Percentiles rank a stretch among this genome's conserved stretches.
These are phyloP conservation scores for Petunia axillaris DNA, from an alignment of 257 asterid species.

Conservation along the genomic window DNA sequence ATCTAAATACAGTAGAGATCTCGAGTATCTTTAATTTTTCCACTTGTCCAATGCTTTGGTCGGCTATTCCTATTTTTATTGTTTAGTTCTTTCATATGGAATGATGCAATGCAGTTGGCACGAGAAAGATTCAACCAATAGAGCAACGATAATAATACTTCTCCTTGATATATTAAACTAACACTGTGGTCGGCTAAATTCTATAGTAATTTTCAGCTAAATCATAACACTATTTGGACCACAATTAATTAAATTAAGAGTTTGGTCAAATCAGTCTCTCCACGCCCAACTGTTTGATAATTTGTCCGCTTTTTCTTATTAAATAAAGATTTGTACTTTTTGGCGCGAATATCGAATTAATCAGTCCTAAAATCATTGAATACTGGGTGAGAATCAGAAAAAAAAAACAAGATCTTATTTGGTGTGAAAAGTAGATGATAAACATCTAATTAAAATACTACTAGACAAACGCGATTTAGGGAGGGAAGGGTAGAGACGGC, in stretches of 20 bases:
- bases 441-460: too few relatives aligned
- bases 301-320: background rate
- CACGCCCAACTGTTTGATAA: background rate
- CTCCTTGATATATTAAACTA: background rate
- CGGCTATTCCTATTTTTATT: background rate
- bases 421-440: too few relatives aligned
- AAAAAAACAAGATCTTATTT: too few relatives aligned
- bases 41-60: conserved; percentile 22
- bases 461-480: too few relatives aligned
- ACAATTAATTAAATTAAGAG: background rate
- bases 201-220: background rate
- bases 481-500: too few relatives aligned
- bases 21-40: conserved; percentile 5
- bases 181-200: conserved; percentile 26
- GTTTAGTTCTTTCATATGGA: background rate
- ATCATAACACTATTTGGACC: conserved; percentile 3
- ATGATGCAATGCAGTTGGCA: conserved; percentile 15
- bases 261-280: background rate
- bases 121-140: conserved; percentile 25
- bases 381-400: too few relatives aligned
- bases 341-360: too few relatives aligned
- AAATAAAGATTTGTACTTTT: too few relatives aligned
- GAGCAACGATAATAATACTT: background rate
- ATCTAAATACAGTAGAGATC: background rate
- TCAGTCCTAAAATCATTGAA: too few relatives aligned